Evolutionary conservation across 176 grass and related monocot species (phyloP).

Genomic region (Avena insularis): DNA sequence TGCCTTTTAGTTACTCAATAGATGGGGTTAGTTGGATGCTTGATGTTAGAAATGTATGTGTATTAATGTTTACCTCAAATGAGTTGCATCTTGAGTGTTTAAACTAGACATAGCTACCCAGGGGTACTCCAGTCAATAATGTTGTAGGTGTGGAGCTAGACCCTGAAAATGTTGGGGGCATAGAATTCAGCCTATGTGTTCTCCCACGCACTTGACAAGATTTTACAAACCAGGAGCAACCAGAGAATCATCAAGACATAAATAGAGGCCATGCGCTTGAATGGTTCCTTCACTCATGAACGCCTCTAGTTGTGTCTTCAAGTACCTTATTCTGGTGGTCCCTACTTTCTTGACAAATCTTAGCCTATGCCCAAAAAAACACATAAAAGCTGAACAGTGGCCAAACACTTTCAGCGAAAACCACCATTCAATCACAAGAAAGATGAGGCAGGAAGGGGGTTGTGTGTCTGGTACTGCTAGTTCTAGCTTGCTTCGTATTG

Average conservation of each 20-base stretch:
- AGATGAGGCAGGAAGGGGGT: not conserved
- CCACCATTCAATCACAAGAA: not conserved
- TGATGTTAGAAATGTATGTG: not conserved
- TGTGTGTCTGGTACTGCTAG: not conserved
- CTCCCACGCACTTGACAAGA: not conserved
- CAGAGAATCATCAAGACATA: conserved; percentile 28
- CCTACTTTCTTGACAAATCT: conserved; percentile 15
- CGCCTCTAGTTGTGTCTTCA: not conserved
- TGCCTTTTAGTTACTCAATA: not conserved
- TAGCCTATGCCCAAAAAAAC: not conserved
- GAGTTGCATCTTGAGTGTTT: not conserved
- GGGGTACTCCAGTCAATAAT: not conserved
- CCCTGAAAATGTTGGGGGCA: not conserved
- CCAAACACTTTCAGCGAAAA: not conserved
- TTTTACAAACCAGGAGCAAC: conserved; percentile 3
- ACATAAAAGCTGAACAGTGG: conserved; percentile 1
- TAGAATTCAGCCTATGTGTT: not conserved
- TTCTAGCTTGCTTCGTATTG: not conserved
- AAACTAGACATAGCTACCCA: not conserved
- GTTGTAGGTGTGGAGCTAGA: not conserved
- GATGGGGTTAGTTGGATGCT: not conserved
- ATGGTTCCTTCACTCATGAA: conserved; percentile 7
- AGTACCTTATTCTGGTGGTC: not conserved
- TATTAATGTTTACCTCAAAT: not conserved
- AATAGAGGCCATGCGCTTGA: not conserved